Evolutionary conservation across 352 stramenopile genomes (phyloP).

Genomic region (Elongisporangium senticosum): DNA sequence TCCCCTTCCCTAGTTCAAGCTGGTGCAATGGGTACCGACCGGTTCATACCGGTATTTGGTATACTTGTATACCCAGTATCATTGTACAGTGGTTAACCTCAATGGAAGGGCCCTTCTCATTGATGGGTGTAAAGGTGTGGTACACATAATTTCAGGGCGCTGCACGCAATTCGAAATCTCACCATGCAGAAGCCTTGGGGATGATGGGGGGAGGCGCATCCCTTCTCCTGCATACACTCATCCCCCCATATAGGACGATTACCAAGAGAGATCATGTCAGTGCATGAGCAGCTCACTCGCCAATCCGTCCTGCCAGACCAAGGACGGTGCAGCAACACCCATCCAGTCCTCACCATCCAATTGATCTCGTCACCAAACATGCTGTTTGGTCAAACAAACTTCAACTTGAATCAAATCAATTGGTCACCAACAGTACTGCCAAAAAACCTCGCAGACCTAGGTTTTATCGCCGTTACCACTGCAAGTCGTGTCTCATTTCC

Average conservation of each 20-base stretch:
- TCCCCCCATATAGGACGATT: background rate
- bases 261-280: background rate
- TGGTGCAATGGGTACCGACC: background rate
- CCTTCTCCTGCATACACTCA: background rate
- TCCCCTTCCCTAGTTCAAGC: background rate
- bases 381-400: background rate
- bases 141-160: background rate
- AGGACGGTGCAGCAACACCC: no score
- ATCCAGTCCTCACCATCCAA: background rate
- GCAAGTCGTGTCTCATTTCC: background rate
- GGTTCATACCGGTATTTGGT: background rate
- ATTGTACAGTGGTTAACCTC: no score
- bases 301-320: background rate
- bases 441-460: background rate
- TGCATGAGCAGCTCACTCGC: background rate
- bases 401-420: conserved; percentile 1
- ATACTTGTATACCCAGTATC: no score
- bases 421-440: background rate
- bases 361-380: background rate
- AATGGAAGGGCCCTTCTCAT: no score
- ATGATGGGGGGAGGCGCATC: background rate
- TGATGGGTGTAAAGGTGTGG: no score
- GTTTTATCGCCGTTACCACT: background rate
- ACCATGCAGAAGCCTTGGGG: background rate
- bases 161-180: background rate